These are phyloP conservation scores for Groenewaldozyma tartarivorans DNA, from an alignment of 805 yeast species.

Conservation along the genomic window DNA sequence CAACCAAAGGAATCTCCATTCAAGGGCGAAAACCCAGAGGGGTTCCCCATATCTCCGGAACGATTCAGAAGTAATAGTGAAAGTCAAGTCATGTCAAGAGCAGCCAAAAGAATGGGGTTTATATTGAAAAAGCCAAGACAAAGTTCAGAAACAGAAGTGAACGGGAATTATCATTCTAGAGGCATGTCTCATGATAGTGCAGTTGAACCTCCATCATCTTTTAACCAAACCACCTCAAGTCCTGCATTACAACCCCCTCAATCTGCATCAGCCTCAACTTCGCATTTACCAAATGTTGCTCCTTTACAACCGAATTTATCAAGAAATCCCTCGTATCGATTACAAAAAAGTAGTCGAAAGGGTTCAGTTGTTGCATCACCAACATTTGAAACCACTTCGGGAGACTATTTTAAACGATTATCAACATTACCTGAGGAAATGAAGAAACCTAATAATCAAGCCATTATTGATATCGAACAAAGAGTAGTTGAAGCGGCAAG, in stretches of 20 bases:
- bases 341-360: background rate
- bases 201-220: background rate
- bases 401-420: conserved; percentile 53
- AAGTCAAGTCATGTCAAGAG: conserved; percentile 44
- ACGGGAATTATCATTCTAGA: conserved; percentile 8
- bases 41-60: conserved; percentile 12
- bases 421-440: conserved; percentile 51
- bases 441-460: conserved; percentile 10
- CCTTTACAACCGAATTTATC: conserved; percentile 2
- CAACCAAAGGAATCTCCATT: background rate
- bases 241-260: background rate
- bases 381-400: conserved; percentile 13
- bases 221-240: conserved; percentile 1
- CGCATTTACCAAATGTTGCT: conserved; percentile 3
- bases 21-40: background rate
- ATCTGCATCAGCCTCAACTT: conserved; percentile 3
- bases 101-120: conserved; percentile 69
- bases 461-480: conserved; percentile 40
- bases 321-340: background rate
- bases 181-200: conserved; percentile 13
- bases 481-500: conserved; percentile 49
- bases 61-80: conserved; percentile 32
- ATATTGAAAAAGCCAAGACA: conserved; percentile 36
- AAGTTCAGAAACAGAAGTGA: conserved; percentile 3
- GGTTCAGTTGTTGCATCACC: conserved; percentile 10